Percentiles rank a stretch among this genome's conserved stretches.
These are phyloP conservation scores for Aspergillus hancockii DNA, from an alignment of 495 filamentous ascomycete species.

Conservation along the genomic window DNA sequence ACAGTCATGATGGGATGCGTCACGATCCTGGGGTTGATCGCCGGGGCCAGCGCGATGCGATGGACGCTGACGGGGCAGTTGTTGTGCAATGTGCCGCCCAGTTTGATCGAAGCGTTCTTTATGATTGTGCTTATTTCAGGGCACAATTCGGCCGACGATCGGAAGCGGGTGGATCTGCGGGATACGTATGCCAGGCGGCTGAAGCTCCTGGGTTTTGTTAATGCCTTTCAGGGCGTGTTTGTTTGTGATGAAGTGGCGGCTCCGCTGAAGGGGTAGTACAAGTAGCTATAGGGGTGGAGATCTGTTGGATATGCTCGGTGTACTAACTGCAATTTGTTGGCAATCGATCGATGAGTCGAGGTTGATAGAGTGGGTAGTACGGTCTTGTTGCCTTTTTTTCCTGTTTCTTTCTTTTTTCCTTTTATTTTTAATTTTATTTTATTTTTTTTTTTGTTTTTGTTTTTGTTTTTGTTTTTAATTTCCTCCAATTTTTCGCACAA, in stretches of 20 bases:
- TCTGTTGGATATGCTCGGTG: neutral
- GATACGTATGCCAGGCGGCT: slow-evolving; percentile 27
- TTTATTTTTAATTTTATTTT: neutral
- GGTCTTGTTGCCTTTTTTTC: neutral
- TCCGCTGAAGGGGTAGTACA: neutral
- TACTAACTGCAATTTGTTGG: neutral
- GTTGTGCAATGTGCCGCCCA: slow-evolving; percentile 42
- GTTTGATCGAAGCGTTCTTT: slow-evolving; percentile 42
- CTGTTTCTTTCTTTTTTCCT: neutral
- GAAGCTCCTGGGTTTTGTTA: slow-evolving; percentile 11
- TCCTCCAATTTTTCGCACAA: neutral
- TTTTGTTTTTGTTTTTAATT: no score
- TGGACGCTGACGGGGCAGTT: slow-evolving; percentile 42
- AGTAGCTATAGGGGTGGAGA: neutral
- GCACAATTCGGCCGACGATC: slow-evolving; percentile 32
- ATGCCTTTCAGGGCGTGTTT: neutral
- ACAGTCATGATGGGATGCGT: slow-evolving; percentile 28
- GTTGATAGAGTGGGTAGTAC: neutral
- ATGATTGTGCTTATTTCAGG: slow-evolving; percentile 41
- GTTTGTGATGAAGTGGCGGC: neutral
- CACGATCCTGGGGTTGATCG: slow-evolving; percentile 28
- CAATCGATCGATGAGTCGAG: neutral
- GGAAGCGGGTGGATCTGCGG: slow-evolving; percentile 22
- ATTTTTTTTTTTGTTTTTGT: neutral
- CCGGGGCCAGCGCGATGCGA: slow-evolving; percentile 33